Evolutionary conservation across 2,329 filamentous ascomycete species (phyloP).

Genomic region (Diplodia mutila): DNA sequence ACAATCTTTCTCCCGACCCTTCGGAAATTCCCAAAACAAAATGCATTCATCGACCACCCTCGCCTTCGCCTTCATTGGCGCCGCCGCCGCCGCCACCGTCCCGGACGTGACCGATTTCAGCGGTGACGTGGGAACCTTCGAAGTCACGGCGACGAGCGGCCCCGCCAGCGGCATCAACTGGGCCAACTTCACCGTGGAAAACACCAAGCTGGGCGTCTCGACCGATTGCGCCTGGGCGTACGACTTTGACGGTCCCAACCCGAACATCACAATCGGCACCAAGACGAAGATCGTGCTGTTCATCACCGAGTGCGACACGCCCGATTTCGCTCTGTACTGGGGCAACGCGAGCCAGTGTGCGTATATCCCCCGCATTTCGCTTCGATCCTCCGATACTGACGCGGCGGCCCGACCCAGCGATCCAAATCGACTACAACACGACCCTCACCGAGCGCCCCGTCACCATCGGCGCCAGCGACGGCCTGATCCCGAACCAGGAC

Average conservation of each 20-base stretch:
- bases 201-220: not conserved
- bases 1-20: not conserved
- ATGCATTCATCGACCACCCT: conserved; percentile 2
- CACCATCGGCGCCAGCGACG: not conserved
- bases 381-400: too few species aligned
- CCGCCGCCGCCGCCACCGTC: not conserved
- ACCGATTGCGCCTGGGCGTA: not conserved
- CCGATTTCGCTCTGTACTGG: conserved; percentile 7
- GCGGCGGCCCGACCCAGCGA: not conserved
- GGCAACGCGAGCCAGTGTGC: conserved; percentile 1
- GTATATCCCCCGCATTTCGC: not conserved
- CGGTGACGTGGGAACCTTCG: conserved; percentile 4
- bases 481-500: not conserved
- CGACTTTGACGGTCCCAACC: conserved; percentile 5
- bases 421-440: conserved; percentile 12
- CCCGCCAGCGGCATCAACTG: conserved; percentile 1
- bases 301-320: not conserved
- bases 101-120: conserved; percentile 14
- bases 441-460: conserved; percentile 7
- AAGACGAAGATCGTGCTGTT: not conserved
- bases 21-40: not conserved
- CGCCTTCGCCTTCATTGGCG: not conserved
- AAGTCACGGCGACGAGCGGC: not conserved
- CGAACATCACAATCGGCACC: conserved; percentile 9
- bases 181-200: conserved; percentile 10